Base-by-base conservation (phyloP, 768 basidiomycete genomes). In the Pleurotus pulmonarius region DNA sequence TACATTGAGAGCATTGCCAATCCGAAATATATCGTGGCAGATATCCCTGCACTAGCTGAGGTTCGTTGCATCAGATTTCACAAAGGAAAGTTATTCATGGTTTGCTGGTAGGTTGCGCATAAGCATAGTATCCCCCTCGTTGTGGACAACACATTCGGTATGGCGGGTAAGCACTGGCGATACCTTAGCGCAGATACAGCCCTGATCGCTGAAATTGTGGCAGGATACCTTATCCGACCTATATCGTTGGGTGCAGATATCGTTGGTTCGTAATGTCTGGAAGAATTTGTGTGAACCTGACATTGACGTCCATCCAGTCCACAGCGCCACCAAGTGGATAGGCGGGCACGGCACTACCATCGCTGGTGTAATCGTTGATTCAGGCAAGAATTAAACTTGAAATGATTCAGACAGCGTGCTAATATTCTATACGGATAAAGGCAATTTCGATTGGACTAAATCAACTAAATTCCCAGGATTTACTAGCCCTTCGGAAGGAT, bases 241-340 rank as follows among this genome's bases (percentile, higher is more conserved):
- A 83, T 92, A 58, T 77, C 84, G 20, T 78, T 82, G 61, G 91
- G 91, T 12, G 90, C 91, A 0, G 88, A 93, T 60, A 88, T 92
- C 57, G 74, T 92, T 57, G 76, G 83, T 81, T 34, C n/a, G 76
- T 64, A 11, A 9, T 18, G 22, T 12, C 15, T 37, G 16, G 40
- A 18, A 39, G 24, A n/a, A 16, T 25, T 34, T 25, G 24, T 25
- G 24, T 13, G 4, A 45, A 40, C 12, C 16, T 22, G 22, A 7
- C 1, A 24, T 16, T 57, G 5, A 5, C 20, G 20, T 22, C 39
- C 8, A 56, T 3, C 55, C 46, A 77, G 85, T 90, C 15, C 85
- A 91, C 66, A 87, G 85, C 49, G 87, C 87, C 0, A 91, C 90
- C 1, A 92, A 93, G 64, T 93, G 90, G 91, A 90, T 92, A 34